Evolutionary conservation across 345 rosid genomes (phyloP).

Genomic region (Gossypium stocksii): DNA sequence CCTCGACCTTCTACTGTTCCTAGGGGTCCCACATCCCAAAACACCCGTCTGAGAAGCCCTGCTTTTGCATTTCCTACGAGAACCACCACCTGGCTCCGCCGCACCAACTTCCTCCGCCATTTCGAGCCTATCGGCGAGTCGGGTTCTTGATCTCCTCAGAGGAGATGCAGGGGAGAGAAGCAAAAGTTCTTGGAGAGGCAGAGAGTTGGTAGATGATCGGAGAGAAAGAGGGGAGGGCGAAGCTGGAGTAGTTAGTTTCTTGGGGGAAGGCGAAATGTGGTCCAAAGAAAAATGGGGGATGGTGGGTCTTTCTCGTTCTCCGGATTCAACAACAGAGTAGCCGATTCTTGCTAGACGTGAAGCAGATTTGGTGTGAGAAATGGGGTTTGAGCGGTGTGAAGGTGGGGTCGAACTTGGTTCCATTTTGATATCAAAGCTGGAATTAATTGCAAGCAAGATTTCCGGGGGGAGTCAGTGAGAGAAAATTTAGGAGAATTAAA

Average conservation of each 20-base stretch:
- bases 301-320: constrained; percentile 15
- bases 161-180: constrained; percentile 69
- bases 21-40: constrained; percentile 49
- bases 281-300: constrained; percentile 42
- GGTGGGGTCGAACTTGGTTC: constrained; percentile 28
- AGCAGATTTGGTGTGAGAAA: constrained; percentile 47
- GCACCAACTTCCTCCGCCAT: constrained; percentile 49
- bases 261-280: constrained; percentile 39
- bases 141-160: constrained; percentile 47
- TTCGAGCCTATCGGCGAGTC: constrained; percentile 59
- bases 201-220: constrained; percentile 38
- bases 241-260: constrained; percentile 35
- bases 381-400: constrained; percentile 24
- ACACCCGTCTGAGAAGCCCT: constrained; percentile 46
- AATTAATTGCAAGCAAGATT: neutral
- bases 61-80: constrained; percentile 51
- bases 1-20: constrained; percentile 52
- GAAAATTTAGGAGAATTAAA: neutral
- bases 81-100: constrained; percentile 37
- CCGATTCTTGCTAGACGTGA: constrained; percentile 57
- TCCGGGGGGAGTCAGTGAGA: neutral
- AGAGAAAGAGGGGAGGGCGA: constrained; percentile 40
- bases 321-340: constrained; percentile 25
- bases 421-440: constrained; percentile 25
- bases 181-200: constrained; percentile 54